Conservation (phyloP, 106 monocot species). For the Apostasia shenzhenica region DNA sequence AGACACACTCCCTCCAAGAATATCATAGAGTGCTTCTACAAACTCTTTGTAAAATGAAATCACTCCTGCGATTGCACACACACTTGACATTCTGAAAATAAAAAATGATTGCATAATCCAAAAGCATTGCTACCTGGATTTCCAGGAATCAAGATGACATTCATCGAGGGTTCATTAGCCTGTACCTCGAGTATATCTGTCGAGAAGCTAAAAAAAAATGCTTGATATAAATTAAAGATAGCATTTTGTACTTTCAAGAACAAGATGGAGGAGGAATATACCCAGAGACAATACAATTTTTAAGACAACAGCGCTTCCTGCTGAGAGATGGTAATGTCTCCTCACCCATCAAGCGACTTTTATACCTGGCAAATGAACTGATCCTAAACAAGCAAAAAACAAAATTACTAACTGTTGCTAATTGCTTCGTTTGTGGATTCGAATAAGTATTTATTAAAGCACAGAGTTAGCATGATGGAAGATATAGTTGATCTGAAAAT, state of each 20-base stretch:
- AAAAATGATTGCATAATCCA: background rate
- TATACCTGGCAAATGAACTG: background rate
- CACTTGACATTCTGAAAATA: background rate
- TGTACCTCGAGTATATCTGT: conserved; percentile 50
- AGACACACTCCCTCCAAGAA: conserved; percentile 61
- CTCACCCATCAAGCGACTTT: conserved; percentile 16
- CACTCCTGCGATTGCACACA: conserved; percentile 42
- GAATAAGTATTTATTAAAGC: no score
- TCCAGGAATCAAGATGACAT: conserved; percentile 67
- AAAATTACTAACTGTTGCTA: no score
- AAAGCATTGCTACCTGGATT: conserved; percentile 62
- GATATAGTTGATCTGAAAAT: no score
- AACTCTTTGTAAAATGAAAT: conserved; percentile 71
- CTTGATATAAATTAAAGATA: background rate
- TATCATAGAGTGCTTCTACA: conserved; percentile 57
- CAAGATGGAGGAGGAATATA: background rate
- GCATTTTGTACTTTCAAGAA: background rate
- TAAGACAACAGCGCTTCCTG: conserved; percentile 15
- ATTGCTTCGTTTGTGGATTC: no score
- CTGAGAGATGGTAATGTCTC: background rate
- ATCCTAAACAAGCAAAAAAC: background rate
- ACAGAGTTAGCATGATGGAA: no score
- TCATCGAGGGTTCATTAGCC: conserved; percentile 36
- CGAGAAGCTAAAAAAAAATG: conserved; percentile 21
- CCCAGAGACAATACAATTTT: conserved; percentile 32